Conservation (phyloP, 441 rosid genomes). For the Corymbia citriodora region DNA sequence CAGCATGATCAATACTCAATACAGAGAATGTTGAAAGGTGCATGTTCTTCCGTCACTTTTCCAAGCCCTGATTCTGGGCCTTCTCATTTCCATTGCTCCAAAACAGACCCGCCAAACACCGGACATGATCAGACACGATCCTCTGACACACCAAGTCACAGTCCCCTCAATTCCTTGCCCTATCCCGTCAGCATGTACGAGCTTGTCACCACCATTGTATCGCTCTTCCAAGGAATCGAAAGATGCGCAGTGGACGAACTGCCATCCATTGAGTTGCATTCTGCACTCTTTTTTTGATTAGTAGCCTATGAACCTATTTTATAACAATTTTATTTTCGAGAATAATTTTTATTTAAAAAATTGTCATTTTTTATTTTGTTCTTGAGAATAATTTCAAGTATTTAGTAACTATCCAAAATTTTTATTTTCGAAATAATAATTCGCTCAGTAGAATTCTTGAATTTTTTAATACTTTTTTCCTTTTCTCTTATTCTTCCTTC, state of each 20-base stretch:
- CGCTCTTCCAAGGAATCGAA: not conserved
- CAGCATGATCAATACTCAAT: not conserved
- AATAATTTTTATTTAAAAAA: too few relatives aligned
- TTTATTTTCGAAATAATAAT: too few relatives aligned
- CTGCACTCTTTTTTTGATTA: not conserved
- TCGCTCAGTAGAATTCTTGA: too few relatives aligned
- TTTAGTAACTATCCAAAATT: too few relatives aligned
- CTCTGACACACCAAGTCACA: not conserved
- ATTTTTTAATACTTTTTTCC: too few relatives aligned
- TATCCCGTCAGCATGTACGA: too few relatives aligned
- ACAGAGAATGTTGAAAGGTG: not conserved
- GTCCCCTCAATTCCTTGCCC: not conserved
- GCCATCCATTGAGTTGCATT: not conserved
- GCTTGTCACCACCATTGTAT: not conserved
- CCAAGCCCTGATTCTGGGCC: not conserved
- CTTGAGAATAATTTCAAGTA: too few relatives aligned
- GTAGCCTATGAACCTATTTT: not conserved
- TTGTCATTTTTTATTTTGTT: too few relatives aligned
- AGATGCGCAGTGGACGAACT: not conserved
- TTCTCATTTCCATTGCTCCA: not conserved
- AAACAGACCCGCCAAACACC: not conserved
- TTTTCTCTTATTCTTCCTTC: too few relatives aligned
- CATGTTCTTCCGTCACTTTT: not conserved
- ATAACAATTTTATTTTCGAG: too few relatives aligned
- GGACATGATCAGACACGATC: not conserved